A percentile compares a stretch with the other conserved stretches of the same genome.
Evolutionary conservation across 192 early-diverging fungal genomes (phyloP).

Genomic region (Kickxella alabastrina): DNA sequence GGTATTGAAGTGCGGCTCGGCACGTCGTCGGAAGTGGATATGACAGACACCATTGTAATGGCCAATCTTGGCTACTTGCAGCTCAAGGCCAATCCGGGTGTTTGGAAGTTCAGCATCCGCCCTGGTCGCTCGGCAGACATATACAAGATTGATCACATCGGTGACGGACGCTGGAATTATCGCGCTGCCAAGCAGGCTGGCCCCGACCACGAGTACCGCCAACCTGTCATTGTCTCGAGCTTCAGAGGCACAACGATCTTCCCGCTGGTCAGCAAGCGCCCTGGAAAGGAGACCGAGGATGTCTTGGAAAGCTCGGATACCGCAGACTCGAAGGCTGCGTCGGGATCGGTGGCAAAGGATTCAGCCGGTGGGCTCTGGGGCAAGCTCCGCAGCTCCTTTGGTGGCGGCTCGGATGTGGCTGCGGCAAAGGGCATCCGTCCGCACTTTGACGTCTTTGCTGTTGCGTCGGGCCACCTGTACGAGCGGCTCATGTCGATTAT

Average conservation of each 20-base stretch:
- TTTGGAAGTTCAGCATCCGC: conserved; percentile 78
- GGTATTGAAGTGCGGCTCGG: conserved; percentile 88
- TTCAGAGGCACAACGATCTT: conserved; percentile 83
- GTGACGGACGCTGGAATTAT: conserved; percentile 35
- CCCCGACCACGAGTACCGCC: conserved; percentile 19
- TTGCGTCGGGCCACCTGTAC: conserved; percentile 96
- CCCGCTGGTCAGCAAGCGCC: conserved; percentile 73
- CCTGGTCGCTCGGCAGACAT: conserved; percentile 78
- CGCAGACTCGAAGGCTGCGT: conserved; percentile 12
- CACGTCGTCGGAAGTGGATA: conserved; percentile 55
- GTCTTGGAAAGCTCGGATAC: conserved; percentile 52
- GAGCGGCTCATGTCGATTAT: conserved; percentile 97
- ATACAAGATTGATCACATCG: conserved; percentile 60
- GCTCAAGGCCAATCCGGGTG: conserved; percentile 87
- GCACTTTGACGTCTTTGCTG: conserved; percentile 94
- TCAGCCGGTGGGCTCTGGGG: conserved; percentile 29
- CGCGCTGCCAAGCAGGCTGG: conserved; percentile 14
- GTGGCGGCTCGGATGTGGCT: background rate
- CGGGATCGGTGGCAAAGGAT: background rate
- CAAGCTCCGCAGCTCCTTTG: conserved; percentile 28
- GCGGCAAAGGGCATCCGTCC: conserved; percentile 15
- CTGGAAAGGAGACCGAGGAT: conserved; percentile 75
- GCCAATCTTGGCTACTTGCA: conserved; percentile 98
- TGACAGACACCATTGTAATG: conserved; percentile 95
- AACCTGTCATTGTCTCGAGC: conserved; percentile 62